Conservation (phyloP, 2,329 filamentous ascomycete species). For the Xylariales sp. region DNA sequence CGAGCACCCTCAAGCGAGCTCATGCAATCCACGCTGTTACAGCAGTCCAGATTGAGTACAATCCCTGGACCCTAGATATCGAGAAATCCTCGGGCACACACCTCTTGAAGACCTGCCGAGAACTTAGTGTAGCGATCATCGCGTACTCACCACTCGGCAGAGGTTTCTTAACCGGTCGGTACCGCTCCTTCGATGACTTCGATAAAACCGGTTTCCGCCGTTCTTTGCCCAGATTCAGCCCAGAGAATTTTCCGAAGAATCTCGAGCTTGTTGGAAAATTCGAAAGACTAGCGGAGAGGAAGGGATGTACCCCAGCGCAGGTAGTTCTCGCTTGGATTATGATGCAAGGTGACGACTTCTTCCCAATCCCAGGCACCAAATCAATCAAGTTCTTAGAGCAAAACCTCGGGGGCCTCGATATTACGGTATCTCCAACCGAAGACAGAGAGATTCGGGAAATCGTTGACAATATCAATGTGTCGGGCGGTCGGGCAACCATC, state of each 20-base stretch:
- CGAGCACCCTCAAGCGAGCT: slow-evolving; percentile 46
- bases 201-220: slow-evolving; percentile 43
- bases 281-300: slow-evolving; percentile 43
- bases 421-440: slow-evolving; percentile 12
- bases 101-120: slow-evolving; percentile 50
- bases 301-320: slow-evolving; percentile 51
- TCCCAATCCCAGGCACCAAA: slow-evolving; percentile 53
- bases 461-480: neutral
- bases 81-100: slow-evolving; percentile 43
- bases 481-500: too few species aligned
- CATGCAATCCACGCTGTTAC: slow-evolving; percentile 44
- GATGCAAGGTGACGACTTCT: slow-evolving; percentile 54
- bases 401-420: slow-evolving; percentile 32
- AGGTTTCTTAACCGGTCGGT: slow-evolving; percentile 50
- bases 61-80: slow-evolving; percentile 51
- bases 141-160: slow-evolving; percentile 57
- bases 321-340: slow-evolving; percentile 60
- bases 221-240: slow-evolving; percentile 41
- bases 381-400: slow-evolving; percentile 42
- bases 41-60: slow-evolving; percentile 49
- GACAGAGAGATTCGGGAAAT: neutral
- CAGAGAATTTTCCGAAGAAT: slow-evolving; percentile 53
- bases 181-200: slow-evolving; percentile 42
- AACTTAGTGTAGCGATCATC: slow-evolving; percentile 53
- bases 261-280: slow-evolving; percentile 48